phyloP scores from a whole-genome alignment of 768 basidiomycete genomes.

The Boletus fagicola region DNA sequence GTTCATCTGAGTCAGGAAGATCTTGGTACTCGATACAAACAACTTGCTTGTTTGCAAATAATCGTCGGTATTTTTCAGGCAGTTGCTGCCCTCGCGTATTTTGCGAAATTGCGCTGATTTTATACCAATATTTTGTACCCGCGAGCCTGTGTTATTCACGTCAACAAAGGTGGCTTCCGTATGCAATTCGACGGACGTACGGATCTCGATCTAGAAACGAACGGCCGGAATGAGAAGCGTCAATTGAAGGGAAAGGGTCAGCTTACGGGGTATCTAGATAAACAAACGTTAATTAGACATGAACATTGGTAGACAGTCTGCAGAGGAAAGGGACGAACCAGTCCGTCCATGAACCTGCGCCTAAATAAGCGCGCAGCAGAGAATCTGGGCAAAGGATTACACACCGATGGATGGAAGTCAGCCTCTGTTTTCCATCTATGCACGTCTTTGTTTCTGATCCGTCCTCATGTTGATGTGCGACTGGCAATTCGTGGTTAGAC shows the following conservation, averaged over 20 bases:
- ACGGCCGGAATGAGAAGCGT: background rate
- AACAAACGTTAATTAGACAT: conserved; percentile 7
- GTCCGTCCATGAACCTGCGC: conserved; percentile 64
- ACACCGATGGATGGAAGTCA: conserved; percentile 71
- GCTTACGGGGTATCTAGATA: conserved; percentile 56
- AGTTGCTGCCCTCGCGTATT: conserved; percentile 36
- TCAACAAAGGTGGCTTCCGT: background rate
- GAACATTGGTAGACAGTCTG: background rate
- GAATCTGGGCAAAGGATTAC: conserved; percentile 16
- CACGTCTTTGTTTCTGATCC: conserved; percentile 66
- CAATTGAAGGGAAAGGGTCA: background rate
- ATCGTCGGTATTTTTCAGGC: conserved; percentile 52
- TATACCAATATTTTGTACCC: conserved; percentile 55
- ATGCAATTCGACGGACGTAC: conserved; percentile 34
- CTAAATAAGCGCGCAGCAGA: background rate
- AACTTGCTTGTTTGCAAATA: conserved; percentile 73
- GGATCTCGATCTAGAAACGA: conserved; percentile 39
- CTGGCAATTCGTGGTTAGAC: conserved; percentile 33
- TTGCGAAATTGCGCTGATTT: conserved; percentile 19
- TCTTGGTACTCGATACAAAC: conserved; percentile 78
- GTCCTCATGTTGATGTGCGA: conserved; percentile 50
- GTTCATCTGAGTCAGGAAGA: conserved; percentile 53
- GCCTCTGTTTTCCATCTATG: conserved; percentile 79
- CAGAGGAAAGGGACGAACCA: conserved; percentile 42
- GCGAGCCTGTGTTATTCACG: conserved; percentile 7